phyloP scores from a whole-genome alignment of 345 rosid species.

The Populus euphratica region DNA sequence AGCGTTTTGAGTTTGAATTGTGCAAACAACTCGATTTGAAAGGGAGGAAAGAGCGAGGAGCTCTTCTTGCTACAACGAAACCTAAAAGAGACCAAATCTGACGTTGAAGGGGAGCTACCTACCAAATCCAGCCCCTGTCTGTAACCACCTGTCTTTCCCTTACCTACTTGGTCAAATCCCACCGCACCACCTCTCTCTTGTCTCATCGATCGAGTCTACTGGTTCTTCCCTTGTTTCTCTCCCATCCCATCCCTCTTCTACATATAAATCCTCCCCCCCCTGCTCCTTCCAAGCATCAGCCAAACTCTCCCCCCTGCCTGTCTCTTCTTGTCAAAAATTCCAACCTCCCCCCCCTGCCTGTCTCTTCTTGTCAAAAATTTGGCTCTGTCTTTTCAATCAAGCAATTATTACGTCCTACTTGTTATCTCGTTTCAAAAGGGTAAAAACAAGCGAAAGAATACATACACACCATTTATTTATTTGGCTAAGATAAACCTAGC shows the following conservation, averaged over 20 bases:
- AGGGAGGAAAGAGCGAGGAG: background rate
- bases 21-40: background rate
- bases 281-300: background rate
- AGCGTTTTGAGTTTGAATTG: background rate
- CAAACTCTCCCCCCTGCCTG: background rate
- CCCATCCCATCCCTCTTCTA: background rate
- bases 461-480: background rate
- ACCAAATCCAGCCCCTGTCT: slow-evolving; percentile 47
- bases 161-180: slow-evolving; percentile 51
- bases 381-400: background rate
- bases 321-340: background rate
- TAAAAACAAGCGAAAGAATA: background rate
- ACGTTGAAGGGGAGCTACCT: slow-evolving; percentile 51
- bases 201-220: slow-evolving; percentile 16
- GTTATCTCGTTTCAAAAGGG: background rate
- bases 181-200: slow-evolving; percentile 2
- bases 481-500: background rate
- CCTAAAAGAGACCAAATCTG: slow-evolving; percentile 29
- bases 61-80: background rate
- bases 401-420: background rate
- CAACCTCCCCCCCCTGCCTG: background rate
- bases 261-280: slow-evolving; percentile 1
- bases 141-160: slow-evolving; percentile 52
- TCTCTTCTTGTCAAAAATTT: background rate
- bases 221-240: slow-evolving; percentile 7